Evolutionary conservation across 352 stramenopile species (phyloP).

Genomic region (Phytophthora constricta): DNA sequence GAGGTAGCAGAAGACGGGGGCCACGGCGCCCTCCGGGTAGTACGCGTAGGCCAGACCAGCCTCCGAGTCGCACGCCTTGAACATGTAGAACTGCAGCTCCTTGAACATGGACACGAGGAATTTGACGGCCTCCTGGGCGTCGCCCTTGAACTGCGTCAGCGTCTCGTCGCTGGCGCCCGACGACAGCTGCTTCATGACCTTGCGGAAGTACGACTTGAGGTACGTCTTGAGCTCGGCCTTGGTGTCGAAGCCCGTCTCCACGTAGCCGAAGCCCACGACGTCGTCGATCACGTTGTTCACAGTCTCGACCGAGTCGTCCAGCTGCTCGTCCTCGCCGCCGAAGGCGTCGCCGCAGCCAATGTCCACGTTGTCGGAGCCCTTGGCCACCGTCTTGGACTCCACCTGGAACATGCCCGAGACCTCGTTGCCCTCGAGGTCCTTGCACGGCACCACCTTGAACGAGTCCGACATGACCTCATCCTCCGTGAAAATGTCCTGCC

Average conservation of each 20-base stretch:
- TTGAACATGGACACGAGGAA: slow-evolving; percentile 68
- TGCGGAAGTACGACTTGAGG: slow-evolving; percentile 76
- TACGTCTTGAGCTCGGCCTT: slow-evolving; percentile 75
- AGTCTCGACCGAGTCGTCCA: slow-evolving; percentile 68
- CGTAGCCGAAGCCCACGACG: slow-evolving; percentile 62
- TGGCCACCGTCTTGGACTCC: slow-evolving; percentile 56
- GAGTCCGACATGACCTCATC: slow-evolving; percentile 76
- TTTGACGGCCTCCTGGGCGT: slow-evolving; percentile 75
- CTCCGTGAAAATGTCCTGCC: slow-evolving; percentile 74
- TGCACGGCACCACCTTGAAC: slow-evolving; percentile 53
- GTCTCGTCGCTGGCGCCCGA: slow-evolving; percentile 50
- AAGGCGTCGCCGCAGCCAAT: slow-evolving; percentile 69
- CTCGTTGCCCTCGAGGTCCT: slow-evolving; percentile 59
- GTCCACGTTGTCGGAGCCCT: slow-evolving; percentile 63
- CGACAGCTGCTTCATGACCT: slow-evolving; percentile 69
- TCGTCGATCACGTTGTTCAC: slow-evolving; percentile 75
- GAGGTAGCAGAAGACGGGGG: slow-evolving; percentile 69
- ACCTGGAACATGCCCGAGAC: slow-evolving; percentile 70
- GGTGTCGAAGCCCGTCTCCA: slow-evolving; percentile 67
- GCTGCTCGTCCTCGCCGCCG: slow-evolving; percentile 44
- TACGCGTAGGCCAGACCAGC: slow-evolving; percentile 69
- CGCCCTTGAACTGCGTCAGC: slow-evolving; percentile 58
- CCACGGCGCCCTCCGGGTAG: slow-evolving; percentile 62
- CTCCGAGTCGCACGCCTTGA: slow-evolving; percentile 68
- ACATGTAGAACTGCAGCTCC: slow-evolving; percentile 78